phyloP scores from a whole-genome alignment of 768 basidiomycete genomes.

The Chalciporus chontae region DNA sequence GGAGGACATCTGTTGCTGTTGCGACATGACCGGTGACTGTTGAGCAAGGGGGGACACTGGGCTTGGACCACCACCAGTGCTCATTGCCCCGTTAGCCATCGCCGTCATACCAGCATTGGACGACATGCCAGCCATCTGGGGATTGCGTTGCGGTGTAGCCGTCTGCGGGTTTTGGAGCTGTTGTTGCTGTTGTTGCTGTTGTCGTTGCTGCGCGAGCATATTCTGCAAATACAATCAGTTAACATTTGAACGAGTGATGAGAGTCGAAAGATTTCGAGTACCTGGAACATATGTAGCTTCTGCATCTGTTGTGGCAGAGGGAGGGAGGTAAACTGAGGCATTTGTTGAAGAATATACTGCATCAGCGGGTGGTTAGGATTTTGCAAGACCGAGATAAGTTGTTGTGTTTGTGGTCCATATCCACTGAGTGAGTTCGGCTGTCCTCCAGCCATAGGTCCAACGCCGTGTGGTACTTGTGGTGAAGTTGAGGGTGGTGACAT shows the following conservation, averaged over 20 bases:
- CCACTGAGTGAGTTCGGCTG: slow-evolving; percentile 16
- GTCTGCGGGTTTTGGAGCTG: slow-evolving; percentile 29
- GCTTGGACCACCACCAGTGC: slow-evolving; percentile 21
- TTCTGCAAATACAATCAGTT: slow-evolving; percentile 13
- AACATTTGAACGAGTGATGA: neutral
- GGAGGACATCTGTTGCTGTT: slow-evolving; percentile 27
- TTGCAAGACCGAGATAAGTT: slow-evolving; percentile 48
- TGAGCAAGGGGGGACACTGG: slow-evolving; percentile 30
- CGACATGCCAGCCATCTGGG: slow-evolving; percentile 29
- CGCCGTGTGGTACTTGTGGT: slow-evolving; percentile 20
- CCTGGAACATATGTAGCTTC: slow-evolving; percentile 52
- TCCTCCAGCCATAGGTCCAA: slow-evolving; percentile 5
- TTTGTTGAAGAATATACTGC: slow-evolving; percentile 46
- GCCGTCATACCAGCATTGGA: slow-evolving; percentile 24
- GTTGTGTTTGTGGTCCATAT: slow-evolving; percentile 37
- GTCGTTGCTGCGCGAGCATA: slow-evolving; percentile 24
- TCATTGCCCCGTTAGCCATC: slow-evolving; percentile 26
- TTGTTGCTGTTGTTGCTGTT: slow-evolving; percentile 30
- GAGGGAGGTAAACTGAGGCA: slow-evolving; percentile 53
- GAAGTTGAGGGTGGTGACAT: slow-evolving; percentile 40
- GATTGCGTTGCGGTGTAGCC: slow-evolving; percentile 24
- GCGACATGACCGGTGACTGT: slow-evolving; percentile 29
- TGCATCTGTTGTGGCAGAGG: slow-evolving; percentile 57
- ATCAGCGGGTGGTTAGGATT: slow-evolving; percentile 55
- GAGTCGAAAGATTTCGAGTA: slow-evolving; percentile 21